phyloP scores from a whole-genome alignment of 768 basidiomycete species.

The Pulveroboletus sp. region DNA sequence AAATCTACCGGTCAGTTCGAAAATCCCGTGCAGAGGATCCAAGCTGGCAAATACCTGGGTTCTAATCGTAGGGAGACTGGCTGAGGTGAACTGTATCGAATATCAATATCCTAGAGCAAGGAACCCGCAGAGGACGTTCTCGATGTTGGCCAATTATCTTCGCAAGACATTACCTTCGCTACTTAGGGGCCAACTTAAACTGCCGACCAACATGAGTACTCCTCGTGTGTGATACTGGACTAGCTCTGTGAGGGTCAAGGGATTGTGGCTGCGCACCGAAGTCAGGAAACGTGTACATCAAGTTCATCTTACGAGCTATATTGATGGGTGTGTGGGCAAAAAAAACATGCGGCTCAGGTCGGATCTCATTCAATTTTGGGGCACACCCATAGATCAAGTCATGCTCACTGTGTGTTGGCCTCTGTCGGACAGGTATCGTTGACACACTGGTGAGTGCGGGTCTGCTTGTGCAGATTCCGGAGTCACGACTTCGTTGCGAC shows the following conservation, averaged over 20 bases:
- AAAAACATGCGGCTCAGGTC: not conserved
- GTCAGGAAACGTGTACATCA: not conserved
- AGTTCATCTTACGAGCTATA: not conserved
- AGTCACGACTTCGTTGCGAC: not conserved
- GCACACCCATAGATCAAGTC: not conserved
- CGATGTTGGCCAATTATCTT: conserved; percentile 1
- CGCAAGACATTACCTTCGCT: not conserved
- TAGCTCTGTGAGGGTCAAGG: conserved; percentile 4
- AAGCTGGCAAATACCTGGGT: conserved; percentile 5
- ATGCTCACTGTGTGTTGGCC: not conserved
- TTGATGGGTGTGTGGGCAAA: not conserved
- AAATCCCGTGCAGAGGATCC: not conserved
- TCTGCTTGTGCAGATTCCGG: not conserved
- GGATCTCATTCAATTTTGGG: too few species aligned
- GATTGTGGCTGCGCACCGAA: not conserved
- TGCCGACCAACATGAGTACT: conserved; percentile 15
- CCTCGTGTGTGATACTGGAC: conserved; percentile 10
- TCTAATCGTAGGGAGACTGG: not conserved
- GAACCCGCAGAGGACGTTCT: not conserved
- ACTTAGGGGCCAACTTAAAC: not conserved
- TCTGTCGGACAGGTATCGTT: not conserved
- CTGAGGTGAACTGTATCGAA: not conserved
- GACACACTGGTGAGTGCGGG: not conserved
- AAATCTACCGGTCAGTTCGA: conserved; percentile 2
- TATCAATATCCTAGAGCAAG: not conserved